Conservation (phyloP, 352 stramenopile species). For the Phytopythium chamaehyphon region DNA sequence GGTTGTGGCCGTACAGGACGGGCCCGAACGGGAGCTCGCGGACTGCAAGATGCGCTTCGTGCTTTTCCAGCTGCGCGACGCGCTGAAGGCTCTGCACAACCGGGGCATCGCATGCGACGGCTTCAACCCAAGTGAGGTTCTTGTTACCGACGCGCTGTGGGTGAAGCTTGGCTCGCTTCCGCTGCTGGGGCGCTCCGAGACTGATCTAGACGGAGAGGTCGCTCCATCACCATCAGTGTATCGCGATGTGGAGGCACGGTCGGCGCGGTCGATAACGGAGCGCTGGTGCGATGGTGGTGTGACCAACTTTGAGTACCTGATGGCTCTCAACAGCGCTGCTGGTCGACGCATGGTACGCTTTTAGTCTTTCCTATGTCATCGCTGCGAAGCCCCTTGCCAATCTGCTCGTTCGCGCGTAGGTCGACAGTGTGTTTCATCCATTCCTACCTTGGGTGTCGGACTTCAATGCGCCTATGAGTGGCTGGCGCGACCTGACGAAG, state of each 20-base stretch:
- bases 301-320: conserved; percentile 93
- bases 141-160: conserved; percentile 49
- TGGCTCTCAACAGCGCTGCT: conserved; percentile 89
- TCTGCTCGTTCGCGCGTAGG: conserved; percentile 18
- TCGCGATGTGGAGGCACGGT: conserved; percentile 11
- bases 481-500: conserved; percentile 88
- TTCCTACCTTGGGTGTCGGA: conserved; percentile 96
- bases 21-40: conserved; percentile 22
- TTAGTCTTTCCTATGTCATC: background rate
- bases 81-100: conserved; percentile 44
- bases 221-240: background rate
- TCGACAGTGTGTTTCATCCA: conserved; percentile 83
- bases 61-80: conserved; percentile 52
- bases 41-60: conserved; percentile 69
- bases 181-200: conserved; percentile 1
- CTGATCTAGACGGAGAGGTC: background rate
- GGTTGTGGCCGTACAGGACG: background rate
- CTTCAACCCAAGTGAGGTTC: conserved; percentile 36
- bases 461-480: conserved; percentile 54
- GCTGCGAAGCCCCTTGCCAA: too few species aligned
- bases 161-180: conserved; percentile 41
- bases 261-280: conserved; percentile 57
- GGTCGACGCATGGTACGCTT: conserved; percentile 69
- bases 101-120: conserved; percentile 32
- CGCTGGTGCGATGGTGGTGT: conserved; percentile 88